Conservation (phyloP, 352 stramenopile genomes). For the Hyaloperonospora arabidopsidis region DNA sequence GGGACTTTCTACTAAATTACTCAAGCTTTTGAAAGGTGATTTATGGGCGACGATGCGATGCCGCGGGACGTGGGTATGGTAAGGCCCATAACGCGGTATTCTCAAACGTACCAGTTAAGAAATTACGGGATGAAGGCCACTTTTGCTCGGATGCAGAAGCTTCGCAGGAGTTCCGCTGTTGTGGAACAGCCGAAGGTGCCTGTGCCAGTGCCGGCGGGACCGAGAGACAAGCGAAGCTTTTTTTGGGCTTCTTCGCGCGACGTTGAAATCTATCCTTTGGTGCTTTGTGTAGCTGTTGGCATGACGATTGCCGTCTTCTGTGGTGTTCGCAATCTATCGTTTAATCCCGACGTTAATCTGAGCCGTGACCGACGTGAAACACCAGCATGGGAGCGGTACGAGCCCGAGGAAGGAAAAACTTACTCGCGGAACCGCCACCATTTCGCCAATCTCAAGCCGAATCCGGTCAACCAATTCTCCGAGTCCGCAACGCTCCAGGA, state of each 20-base stretch:
- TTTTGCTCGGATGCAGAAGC: slow-evolving; percentile 15
- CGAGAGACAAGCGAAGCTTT: slow-evolving; percentile 14
- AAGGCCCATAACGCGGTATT: too few species aligned
- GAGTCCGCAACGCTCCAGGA: slow-evolving; percentile 13
- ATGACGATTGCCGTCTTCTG: slow-evolving; percentile 19
- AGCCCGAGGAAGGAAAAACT: slow-evolving; percentile 17
- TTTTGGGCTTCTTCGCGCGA: slow-evolving; percentile 26
- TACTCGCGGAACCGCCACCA: slow-evolving; percentile 26
- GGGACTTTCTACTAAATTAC: too few species aligned
- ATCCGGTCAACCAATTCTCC: slow-evolving; percentile 26
- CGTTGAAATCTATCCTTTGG: slow-evolving; percentile 27
- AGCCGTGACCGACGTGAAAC: slow-evolving; percentile 24
- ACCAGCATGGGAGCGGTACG: slow-evolving; percentile 27
- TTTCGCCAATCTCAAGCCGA: slow-evolving; percentile 26
- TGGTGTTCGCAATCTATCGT: slow-evolving; percentile 14
- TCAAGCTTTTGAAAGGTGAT: too few species aligned
- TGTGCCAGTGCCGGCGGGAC: slow-evolving; percentile 19
- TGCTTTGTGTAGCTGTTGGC: slow-evolving; percentile 23
- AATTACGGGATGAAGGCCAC: slow-evolving; percentile 11
- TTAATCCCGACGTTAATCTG: slow-evolving; percentile 30
- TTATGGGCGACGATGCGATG: too few species aligned
- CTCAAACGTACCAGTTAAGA: background rate
- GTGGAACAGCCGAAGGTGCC: slow-evolving; percentile 21
- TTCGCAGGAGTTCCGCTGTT: slow-evolving; percentile 5
- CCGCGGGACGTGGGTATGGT: too few species aligned